Evolutionary conservation across 2,329 filamentous ascomycete species (phyloP).

Genomic region (Calonectria honghensis): DNA sequence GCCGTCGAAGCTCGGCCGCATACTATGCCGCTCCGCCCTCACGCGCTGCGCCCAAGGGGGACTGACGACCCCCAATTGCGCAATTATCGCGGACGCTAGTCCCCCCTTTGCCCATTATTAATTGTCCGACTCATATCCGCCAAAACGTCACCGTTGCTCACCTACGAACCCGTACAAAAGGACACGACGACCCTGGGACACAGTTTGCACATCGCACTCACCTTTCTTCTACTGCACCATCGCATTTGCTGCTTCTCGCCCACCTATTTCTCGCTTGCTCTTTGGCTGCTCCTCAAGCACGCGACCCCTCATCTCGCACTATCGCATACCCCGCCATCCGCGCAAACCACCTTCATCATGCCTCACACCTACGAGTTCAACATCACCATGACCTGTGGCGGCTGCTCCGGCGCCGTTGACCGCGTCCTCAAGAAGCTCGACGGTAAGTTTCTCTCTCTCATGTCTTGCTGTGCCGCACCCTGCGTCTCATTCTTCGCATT

Average conservation of each 20-base stretch:
- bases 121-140: slow-evolving; percentile 43
- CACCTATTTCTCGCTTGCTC: slow-evolving; percentile 29
- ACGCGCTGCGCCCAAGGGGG: slow-evolving; percentile 21
- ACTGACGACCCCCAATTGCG: slow-evolving; percentile 48
- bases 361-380: slow-evolving; percentile 95
- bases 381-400: slow-evolving; percentile 94
- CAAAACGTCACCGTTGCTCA: slow-evolving; percentile 42
- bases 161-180: slow-evolving; percentile 27
- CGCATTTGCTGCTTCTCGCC: not conserved
- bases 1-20: slow-evolving; percentile 21
- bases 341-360: slow-evolving; percentile 70
- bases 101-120: slow-evolving; percentile 49
- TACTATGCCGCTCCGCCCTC: slow-evolving; percentile 28
- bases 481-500: not conserved
- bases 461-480: not conserved
- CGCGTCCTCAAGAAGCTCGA: slow-evolving; percentile 94
- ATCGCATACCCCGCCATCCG: slow-evolving; percentile 48
- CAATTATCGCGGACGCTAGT: slow-evolving; percentile 51
- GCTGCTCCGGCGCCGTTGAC: slow-evolving; percentile 96
- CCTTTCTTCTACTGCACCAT: not conserved
- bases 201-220: not conserved
- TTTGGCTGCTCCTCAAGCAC: slow-evolving; percentile 24
- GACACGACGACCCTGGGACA: slow-evolving; percentile 34
- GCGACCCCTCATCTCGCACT: slow-evolving; percentile 11
- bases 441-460: slow-evolving; percentile 71